Evolutionary conservation across 768 basidiomycete genomes (phyloP).

Genomic region (Exsudoporus frostii): DNA sequence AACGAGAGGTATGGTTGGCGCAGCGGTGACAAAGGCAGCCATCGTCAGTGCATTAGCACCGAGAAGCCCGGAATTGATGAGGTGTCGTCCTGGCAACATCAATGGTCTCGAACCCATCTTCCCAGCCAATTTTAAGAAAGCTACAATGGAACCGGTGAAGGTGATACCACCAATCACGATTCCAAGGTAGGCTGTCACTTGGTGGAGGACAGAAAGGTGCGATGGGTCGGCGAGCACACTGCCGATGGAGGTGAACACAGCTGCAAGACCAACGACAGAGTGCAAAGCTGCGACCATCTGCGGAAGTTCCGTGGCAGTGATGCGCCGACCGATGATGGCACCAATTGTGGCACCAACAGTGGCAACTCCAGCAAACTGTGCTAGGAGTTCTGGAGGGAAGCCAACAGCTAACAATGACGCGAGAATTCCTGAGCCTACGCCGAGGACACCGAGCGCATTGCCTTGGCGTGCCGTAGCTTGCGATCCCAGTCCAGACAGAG

Average conservation of each 20-base stretch:
- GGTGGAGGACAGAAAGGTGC: slow-evolving; percentile 70
- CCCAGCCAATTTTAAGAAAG: slow-evolving; percentile 84
- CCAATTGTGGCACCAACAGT: slow-evolving; percentile 72
- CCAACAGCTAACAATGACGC: slow-evolving; percentile 82
- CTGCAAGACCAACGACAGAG: slow-evolving; percentile 87
- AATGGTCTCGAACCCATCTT: slow-evolving; percentile 75
- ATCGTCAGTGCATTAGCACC: slow-evolving; percentile 69
- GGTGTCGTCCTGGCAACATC: slow-evolving; percentile 70
- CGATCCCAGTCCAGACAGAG: slow-evolving; percentile 74
- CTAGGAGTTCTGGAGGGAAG: slow-evolving; percentile 69
- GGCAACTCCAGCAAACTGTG: slow-evolving; percentile 75
- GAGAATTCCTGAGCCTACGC: slow-evolving; percentile 78
- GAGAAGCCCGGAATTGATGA: slow-evolving; percentile 70
- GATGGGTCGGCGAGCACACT: slow-evolving; percentile 71
- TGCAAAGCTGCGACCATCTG: slow-evolving; percentile 82
- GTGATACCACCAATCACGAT: slow-evolving; percentile 86
- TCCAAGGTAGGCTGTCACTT: slow-evolving; percentile 82
- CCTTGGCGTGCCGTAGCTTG: slow-evolving; percentile 83
- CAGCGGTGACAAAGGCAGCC: slow-evolving; percentile 72
- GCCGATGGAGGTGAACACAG: slow-evolving; percentile 81
- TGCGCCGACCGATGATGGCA: slow-evolving; percentile 71
- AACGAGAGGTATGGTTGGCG: slow-evolving; percentile 65
- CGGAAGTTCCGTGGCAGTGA: slow-evolving; percentile 84
- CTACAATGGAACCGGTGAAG: slow-evolving; percentile 87
- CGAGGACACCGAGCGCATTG: slow-evolving; percentile 85